These are phyloP conservation scores for Metarhizium anisopliae DNA, from an alignment of 2,329 filamentous ascomycete genomes.

Conservation along the genomic window DNA sequence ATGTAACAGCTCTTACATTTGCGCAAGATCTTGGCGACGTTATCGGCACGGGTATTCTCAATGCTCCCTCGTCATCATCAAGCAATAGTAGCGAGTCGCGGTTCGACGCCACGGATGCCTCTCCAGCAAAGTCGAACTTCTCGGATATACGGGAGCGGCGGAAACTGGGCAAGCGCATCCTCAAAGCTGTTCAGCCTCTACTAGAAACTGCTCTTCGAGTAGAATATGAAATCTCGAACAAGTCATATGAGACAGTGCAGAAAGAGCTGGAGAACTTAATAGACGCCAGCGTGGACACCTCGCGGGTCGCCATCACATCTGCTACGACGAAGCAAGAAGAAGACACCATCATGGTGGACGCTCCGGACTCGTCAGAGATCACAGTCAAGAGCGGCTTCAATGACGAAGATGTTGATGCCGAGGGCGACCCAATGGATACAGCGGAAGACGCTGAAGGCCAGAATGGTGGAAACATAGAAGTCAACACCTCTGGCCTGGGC, in stretches of 20 bases:
- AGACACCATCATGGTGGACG: slow-evolving; percentile 45
- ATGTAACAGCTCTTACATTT: slow-evolving; percentile 49
- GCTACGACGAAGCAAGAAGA: slow-evolving; percentile 29
- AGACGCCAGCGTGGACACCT: slow-evolving; percentile 55
- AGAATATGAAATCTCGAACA: slow-evolving; percentile 71
- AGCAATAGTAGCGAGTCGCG: slow-evolving; percentile 11
- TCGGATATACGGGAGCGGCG: slow-evolving; percentile 72
- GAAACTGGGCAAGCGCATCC: slow-evolving; percentile 79
- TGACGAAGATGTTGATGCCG: slow-evolving; percentile 16
- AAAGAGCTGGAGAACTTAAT: slow-evolving; percentile 67
- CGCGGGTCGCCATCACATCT: slow-evolving; percentile 28
- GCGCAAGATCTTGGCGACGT: slow-evolving; percentile 46
- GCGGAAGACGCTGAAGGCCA: slow-evolving; percentile 25
- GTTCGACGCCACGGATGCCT: slow-evolving; percentile 36
- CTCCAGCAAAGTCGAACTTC: slow-evolving; percentile 40
- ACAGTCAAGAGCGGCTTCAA: slow-evolving; percentile 29
- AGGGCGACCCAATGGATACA: slow-evolving; percentile 25
- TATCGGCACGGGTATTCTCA: slow-evolving; percentile 43
- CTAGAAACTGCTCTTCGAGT: slow-evolving; percentile 68
- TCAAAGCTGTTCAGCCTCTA: slow-evolving; percentile 71
- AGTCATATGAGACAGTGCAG: slow-evolving; percentile 59
- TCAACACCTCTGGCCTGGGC: slow-evolving; percentile 32
- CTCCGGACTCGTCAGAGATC: slow-evolving; percentile 35
- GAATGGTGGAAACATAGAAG: slow-evolving; percentile 34
- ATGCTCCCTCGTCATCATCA: neutral